Evolutionary conservation across 2,329 filamentous ascomycete genomes (phyloP).

Genomic region (Exophiala calicioides): DNA sequence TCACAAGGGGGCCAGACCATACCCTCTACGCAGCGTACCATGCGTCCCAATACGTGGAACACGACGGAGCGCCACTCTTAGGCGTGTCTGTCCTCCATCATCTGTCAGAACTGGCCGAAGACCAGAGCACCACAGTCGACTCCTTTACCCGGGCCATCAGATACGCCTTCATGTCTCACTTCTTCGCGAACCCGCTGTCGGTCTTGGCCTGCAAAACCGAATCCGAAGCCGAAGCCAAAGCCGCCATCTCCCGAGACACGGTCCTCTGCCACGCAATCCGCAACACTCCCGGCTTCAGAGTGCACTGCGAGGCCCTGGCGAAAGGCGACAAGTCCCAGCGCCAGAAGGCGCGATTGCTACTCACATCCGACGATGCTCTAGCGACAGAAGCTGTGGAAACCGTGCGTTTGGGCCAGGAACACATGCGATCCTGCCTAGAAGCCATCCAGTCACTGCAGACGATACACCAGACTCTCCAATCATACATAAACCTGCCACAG

Average conservation of each 20-base stretch:
- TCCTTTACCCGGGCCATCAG: slow-evolving; percentile 56
- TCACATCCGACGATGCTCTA: slow-evolving; percentile 54
- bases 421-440: slow-evolving; percentile 9
- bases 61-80: slow-evolving; percentile 47
- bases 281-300: slow-evolving; percentile 58
- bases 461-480: slow-evolving; percentile 10
- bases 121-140: slow-evolving; percentile 62
- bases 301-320: slow-evolving; percentile 41
- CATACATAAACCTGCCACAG: slow-evolving; percentile 1
- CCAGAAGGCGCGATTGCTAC: slow-evolving; percentile 44
- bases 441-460: slow-evolving; percentile 11
- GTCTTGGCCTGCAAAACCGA: slow-evolving; percentile 45
- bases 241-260: slow-evolving; percentile 20
- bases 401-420: slow-evolving; percentile 41
- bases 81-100: slow-evolving; percentile 55
- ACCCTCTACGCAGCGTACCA: slow-evolving; percentile 38
- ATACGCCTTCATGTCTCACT: slow-evolving; percentile 66
- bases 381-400: slow-evolving; percentile 43
- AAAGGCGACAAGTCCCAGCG: slow-evolving; percentile 35
- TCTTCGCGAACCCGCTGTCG: slow-evolving; percentile 61
- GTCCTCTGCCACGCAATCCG: slow-evolving; percentile 58
- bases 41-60: slow-evolving; percentile 38
- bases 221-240: too few species aligned
- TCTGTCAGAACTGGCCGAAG: slow-evolving; percentile 58
- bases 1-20: slow-evolving; percentile 41